Evolutionary conservation across 371 early-diverging fungal species (phyloP).

Genomic region (Mucor circinelloides): DNA sequence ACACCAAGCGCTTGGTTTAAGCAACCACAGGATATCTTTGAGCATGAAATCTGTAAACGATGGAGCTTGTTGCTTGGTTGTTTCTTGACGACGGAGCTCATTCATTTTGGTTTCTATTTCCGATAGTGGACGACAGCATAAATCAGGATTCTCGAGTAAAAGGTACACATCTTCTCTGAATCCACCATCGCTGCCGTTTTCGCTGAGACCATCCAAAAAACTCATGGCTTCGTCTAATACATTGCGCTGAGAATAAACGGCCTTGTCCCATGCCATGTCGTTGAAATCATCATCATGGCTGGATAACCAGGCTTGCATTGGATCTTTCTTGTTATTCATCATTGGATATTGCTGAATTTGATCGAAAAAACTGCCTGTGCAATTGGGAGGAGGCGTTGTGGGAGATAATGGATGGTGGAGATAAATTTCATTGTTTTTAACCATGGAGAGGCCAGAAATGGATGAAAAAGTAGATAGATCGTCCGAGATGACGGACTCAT

Average conservation of each 20-base stretch:
- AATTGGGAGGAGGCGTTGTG: conserved; percentile 1
- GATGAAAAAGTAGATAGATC: conserved; percentile 13
- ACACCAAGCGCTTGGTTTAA: conserved; percentile 15
- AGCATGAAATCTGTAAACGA: background rate
- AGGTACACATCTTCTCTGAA: conserved; percentile 29
- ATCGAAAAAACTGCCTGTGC: background rate
- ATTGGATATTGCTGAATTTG: conserved; percentile 1
- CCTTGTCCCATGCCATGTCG: background rate
- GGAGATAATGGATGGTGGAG: conserved; percentile 32
- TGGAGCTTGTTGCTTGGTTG: background rate
- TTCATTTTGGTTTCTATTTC: conserved; percentile 28
- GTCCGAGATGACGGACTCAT: conserved; percentile 13
- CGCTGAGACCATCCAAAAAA: conserved; percentile 22
- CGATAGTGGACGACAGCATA: conserved; percentile 27
- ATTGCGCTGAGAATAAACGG: conserved; percentile 23
- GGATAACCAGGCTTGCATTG: conserved; percentile 18
- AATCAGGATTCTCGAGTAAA: conserved; percentile 24
- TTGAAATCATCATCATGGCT: background rate
- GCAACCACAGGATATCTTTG: background rate
- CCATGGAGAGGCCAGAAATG: conserved; percentile 9
- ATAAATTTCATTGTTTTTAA: background rate
- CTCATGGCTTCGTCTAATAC: conserved; percentile 40
- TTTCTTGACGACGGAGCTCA: conserved; percentile 24
- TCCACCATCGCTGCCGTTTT: conserved; percentile 23
- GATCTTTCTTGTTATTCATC: background rate